Base-by-base conservation (phyloP, 2,329 filamentous ascomycete species). In the Claviceps pazoutovae region DNA sequence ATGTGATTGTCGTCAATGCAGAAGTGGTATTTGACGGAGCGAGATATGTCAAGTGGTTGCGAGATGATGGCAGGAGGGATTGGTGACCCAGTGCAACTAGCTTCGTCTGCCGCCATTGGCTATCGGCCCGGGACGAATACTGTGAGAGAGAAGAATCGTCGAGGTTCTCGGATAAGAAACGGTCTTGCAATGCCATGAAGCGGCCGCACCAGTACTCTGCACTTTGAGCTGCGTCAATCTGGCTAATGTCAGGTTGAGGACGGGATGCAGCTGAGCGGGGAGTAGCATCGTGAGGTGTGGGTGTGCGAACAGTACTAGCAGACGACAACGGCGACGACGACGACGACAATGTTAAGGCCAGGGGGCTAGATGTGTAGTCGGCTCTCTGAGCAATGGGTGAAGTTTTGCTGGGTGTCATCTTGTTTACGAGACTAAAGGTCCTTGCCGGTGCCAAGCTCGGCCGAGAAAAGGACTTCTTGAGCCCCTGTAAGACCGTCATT, bases 151-250 rank as follows among this genome's bases (percentile, higher is more conserved):
- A 37, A 21, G 55, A 53, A 26, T 55, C 54, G 2, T 53, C 53
- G 17, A 64, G 60, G 2, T 59, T 60, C 37, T 68, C 65, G 3
- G 61, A 41, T 2, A 60, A 53, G 16, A 63, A 62, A 17, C 70
- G 72, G 63, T 84, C 80, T 49, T 75, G 70, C 0, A 83, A 63
- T 2, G 76, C 66, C 49, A 73, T 66, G 60, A 83, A 82, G 41
- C 82, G 76, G 17, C 82, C 82, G 11, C 72, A 68, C 82, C 82
- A 85, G 62, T 82, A 84, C 2, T 69, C 63, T 2, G 72, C 70
- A 5, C 71, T 64, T 57, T 76, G 72, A 2, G 74, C 69, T 0
- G 60, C 65, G 49, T 61, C 60, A 14, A 80, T 62, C 2, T 64
- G 61, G 1, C 57, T 57, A 2, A 59, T 61, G 9, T 66, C 56